These are phyloP conservation scores for Pleurotus citrinopileatus DNA, from an alignment of 768 basidiomycete species.

Conservation along the genomic window DNA sequence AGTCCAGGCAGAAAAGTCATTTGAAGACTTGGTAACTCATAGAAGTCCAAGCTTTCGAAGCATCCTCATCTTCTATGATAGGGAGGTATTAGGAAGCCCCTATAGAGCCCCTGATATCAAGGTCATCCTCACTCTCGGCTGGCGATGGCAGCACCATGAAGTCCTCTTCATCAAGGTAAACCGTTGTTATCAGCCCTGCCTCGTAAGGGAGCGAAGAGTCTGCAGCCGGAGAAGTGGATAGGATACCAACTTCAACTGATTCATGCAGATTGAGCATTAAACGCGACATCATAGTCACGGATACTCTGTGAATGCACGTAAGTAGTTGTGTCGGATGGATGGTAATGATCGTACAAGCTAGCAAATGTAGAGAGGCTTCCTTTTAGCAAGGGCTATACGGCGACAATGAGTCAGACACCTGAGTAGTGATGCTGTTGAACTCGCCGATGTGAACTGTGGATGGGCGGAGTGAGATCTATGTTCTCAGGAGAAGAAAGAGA, in stretches of 20 bases:
- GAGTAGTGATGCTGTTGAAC: not conserved
- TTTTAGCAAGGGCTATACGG: conserved; percentile 1
- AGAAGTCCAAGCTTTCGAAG: no score
- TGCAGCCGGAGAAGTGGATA: not conserved
- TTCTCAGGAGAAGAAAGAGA: not conserved
- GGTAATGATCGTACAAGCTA: not conserved
- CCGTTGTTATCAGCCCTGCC: not conserved
- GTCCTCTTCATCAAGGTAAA: not conserved
- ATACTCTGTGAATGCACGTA: not conserved
- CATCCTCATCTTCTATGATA: no score
- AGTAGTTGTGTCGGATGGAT: no score
- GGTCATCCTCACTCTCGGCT: no score
- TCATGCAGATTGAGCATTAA: conserved; percentile 3
- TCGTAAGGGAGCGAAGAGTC: not conserved
- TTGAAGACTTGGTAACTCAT: no score
- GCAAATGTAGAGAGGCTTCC: not conserved
- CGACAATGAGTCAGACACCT: not conserved
- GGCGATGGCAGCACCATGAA: no score
- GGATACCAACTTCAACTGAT: not conserved
- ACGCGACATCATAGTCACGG: conserved; percentile 2
- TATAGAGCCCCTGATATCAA: no score
- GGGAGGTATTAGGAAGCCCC: no score
- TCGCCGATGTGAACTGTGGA: not conserved
- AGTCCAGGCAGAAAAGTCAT: no score
- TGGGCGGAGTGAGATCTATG: not conserved